phyloP scores from a whole-genome alignment of 2,329 filamentous ascomycete species.

The Pyricularia pennisetigena region DNA sequence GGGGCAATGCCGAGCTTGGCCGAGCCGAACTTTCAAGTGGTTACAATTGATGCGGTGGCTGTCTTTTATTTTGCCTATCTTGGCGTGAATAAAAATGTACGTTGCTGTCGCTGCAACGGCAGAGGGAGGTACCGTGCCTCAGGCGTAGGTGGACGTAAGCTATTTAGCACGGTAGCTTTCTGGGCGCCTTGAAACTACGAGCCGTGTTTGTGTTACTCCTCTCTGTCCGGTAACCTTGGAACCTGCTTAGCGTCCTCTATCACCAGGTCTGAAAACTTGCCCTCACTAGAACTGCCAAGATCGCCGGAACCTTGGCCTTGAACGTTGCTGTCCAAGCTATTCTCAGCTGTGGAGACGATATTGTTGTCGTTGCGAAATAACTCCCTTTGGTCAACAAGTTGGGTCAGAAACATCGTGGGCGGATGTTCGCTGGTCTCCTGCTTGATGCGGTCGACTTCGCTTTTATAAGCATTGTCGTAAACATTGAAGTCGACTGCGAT shows the following conservation, averaged over 20 bases:
- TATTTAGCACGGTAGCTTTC: background rate
- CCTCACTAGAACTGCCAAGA: conserved; percentile 6
- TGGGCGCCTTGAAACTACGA: background rate
- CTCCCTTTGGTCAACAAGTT: conserved; percentile 34
- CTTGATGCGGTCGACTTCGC: conserved; percentile 66
- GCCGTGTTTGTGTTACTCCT: background rate
- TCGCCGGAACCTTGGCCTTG: conserved; percentile 12
- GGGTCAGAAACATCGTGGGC: conserved; percentile 36
- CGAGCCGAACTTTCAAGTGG: background rate
- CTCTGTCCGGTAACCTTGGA: background rate
- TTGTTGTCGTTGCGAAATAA: conserved; percentile 7
- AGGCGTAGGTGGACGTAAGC: no score
- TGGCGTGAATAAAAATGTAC: background rate
- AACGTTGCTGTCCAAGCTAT: background rate
- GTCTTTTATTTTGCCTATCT: no score
- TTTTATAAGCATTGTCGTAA: conserved; percentile 79
- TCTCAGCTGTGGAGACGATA: background rate
- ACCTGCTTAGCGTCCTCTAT: conserved; percentile 13
- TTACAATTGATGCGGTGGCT: background rate
- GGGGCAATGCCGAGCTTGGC: background rate
- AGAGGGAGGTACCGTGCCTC: background rate
- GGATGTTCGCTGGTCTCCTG: conserved; percentile 20
- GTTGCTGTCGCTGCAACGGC: background rate
- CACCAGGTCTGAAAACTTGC: conserved; percentile 20
- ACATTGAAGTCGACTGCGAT: conserved; percentile 77